Evolutionary conservation across 208 protist species (phyloP).

Genomic region (Strigomonas oncopelti): DNA sequence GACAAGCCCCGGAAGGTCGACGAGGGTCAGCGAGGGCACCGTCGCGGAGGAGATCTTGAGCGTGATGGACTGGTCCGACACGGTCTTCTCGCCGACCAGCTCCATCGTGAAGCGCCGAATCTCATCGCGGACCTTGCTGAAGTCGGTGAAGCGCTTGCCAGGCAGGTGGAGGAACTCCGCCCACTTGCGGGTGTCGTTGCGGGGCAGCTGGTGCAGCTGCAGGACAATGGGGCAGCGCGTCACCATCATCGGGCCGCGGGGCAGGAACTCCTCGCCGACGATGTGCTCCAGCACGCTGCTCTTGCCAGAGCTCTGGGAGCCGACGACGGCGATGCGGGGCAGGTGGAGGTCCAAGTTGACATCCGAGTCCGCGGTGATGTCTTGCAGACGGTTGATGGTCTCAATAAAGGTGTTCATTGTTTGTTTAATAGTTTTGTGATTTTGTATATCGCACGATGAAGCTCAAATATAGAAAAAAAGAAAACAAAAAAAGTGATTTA

Average conservation of each 20-base stretch:
- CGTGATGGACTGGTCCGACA: constrained; percentile 8
- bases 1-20: constrained; percentile 16
- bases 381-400: constrained; percentile 6
- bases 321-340: constrained; percentile 93
- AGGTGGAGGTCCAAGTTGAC: constrained; percentile 26
- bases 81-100: background rate
- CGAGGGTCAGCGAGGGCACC: constrained; percentile 10
- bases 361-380: constrained; percentile 8
- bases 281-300: constrained; percentile 93
- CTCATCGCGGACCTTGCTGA: constrained; percentile 5
- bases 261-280: constrained; percentile 94
- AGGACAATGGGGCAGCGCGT: constrained; percentile 93
- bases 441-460: background rate
- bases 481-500: background rate
- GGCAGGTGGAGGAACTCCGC: constrained; percentile 80
- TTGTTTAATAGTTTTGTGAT: too few species aligned
- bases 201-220: constrained; percentile 68
- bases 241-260: constrained; percentile 92
- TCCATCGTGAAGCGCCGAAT: constrained; percentile 7
- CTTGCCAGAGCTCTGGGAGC: constrained; percentile 80
- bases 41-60: constrained; percentile 7
- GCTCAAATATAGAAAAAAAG: background rate
- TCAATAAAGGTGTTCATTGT: constrained; percentile 13
- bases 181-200: constrained; percentile 7
- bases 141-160: constrained; percentile 9